Evolutionary conservation across 2,329 filamentous ascomycete genomes (phyloP).

Genomic region (Akanthomyces muscarius): DNA sequence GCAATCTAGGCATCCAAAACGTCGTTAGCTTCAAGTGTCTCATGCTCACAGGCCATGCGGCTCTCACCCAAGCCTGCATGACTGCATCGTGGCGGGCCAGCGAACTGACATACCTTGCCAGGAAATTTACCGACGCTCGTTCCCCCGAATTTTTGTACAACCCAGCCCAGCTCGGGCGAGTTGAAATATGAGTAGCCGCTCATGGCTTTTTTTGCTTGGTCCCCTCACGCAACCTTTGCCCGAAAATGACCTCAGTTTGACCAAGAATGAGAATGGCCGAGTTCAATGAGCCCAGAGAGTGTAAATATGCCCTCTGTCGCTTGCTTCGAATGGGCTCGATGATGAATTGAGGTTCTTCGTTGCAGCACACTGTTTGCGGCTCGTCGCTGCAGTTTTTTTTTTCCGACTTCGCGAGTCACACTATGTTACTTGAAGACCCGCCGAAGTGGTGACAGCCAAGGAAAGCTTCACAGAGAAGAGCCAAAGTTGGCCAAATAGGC

Average conservation of each 20-base stretch:
- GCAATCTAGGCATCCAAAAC: slow-evolving; percentile 34
- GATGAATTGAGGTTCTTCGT: neutral
- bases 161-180: slow-evolving; percentile 56
- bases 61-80: neutral
- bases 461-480: neutral
- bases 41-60: neutral
- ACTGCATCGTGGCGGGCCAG: neutral
- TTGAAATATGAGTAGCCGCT: slow-evolving; percentile 33
- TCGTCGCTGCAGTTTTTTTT: slow-evolving; percentile 11
- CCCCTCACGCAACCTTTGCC: neutral
- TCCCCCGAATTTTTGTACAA: slow-evolving; percentile 93
- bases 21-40: slow-evolving; percentile 8
- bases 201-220: slow-evolving; percentile 23
- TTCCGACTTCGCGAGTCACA: slow-evolving; percentile 2
- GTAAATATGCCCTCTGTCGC: neutral
- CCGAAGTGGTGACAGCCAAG: neutral
- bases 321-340: neutral
- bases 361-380: neutral
- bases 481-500: neutral
- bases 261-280: neutral
- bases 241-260: neutral
- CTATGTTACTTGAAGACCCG: slow-evolving; percentile 3
- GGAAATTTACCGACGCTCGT: slow-evolving; percentile 96
- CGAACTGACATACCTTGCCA: slow-evolving; percentile 49
- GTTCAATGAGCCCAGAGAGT: neutral